A percentile compares a stretch with the other conserved stretches of the same genome.
phyloP scores from a whole-genome alignment of 352 stramenopile species.

The Thraustotheca clavata region DNA sequence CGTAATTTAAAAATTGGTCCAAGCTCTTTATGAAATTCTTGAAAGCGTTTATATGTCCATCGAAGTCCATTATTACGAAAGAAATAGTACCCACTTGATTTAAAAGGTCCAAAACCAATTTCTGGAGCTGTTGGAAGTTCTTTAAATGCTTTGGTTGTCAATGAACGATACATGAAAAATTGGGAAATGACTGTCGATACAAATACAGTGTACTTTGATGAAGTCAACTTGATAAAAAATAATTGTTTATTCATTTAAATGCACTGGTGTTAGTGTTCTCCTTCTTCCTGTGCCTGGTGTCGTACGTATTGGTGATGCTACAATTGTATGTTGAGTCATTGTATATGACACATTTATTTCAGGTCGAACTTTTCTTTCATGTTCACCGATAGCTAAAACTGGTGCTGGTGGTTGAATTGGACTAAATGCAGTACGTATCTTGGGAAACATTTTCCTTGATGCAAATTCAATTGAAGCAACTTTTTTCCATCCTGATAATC shows the following conservation, averaged over 20 bases:
- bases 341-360: not conserved
- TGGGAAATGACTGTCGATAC: no score
- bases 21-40: no score
- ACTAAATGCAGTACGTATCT: constrained; percentile 29
- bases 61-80: no score
- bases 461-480: constrained; percentile 27
- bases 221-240: not conserved
- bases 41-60: no score
- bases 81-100: no score
- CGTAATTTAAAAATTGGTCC: no score
- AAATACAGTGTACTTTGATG: no score
- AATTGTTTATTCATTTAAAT: not conserved
- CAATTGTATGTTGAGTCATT: not conserved
- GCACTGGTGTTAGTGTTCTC: not conserved
- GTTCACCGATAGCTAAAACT: not conserved
- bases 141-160: no score
- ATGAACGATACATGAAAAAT: no score
- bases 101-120: no score
- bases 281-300: not conserved
- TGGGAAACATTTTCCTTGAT: constrained; percentile 36
- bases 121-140: no score
- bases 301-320: not conserved
- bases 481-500: not conserved
- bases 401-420: constrained; percentile 5
- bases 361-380: not conserved